These are phyloP conservation scores for Pseudomonodictys pantanalensis DNA, from an alignment of 495 filamentous ascomycete species.

Conservation along the genomic window DNA sequence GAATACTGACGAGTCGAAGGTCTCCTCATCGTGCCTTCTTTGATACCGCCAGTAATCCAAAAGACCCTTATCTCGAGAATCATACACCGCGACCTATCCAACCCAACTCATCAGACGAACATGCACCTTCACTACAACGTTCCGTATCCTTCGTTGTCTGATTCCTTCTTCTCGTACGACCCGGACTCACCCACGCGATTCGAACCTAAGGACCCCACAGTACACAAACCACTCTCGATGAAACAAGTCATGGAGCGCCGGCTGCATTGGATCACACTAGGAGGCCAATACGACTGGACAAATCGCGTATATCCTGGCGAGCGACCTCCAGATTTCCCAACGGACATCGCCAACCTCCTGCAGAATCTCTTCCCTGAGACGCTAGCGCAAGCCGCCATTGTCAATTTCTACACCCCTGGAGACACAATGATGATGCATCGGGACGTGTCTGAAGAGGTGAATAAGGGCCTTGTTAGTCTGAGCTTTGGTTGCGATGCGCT, in stretches of 20 bases:
- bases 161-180: constrained; percentile 53
- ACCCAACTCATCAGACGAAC: constrained; percentile 76
- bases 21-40: constrained; percentile 67
- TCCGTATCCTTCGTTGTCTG: constrained; percentile 54
- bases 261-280: constrained; percentile 88
- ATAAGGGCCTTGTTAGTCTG: constrained; percentile 72
- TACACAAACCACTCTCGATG: constrained; percentile 68
- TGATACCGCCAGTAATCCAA: constrained; percentile 69
- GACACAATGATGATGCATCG: constrained; percentile 87
- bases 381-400: constrained; percentile 71
- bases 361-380: constrained; percentile 66
- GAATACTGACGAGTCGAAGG: constrained; percentile 48
- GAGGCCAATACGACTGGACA: constrained; percentile 94
- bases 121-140: constrained; percentile 78
- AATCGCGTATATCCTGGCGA: constrained; percentile 66
- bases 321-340: constrained; percentile 66
- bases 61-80: constrained; percentile 62
- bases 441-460: constrained; percentile 79
- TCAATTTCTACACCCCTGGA: constrained; percentile 84
- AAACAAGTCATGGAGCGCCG: constrained; percentile 67
- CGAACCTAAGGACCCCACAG: constrained; percentile 62
- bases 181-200: constrained; percentile 7
- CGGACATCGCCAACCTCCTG: constrained; percentile 64
- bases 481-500: constrained; percentile 86
- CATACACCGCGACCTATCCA: constrained; percentile 76